Conservation (phyloP, 2,329 filamentous ascomycete genomes). For the Albophoma yamanashiensis region DNA sequence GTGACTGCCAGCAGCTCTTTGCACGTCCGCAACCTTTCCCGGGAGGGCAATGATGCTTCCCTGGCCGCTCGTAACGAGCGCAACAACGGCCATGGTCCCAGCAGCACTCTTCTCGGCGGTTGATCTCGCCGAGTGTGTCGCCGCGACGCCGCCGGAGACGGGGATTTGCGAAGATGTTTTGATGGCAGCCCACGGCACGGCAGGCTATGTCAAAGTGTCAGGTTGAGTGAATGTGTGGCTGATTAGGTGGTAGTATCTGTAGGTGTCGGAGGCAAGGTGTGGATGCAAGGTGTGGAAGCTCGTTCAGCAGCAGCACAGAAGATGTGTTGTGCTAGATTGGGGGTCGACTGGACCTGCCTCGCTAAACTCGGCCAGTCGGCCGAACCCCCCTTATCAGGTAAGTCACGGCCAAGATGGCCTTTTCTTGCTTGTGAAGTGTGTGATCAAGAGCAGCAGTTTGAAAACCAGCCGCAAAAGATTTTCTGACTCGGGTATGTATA, state of each 20-base stretch:
- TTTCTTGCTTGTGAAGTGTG: no score
- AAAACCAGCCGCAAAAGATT: not conserved
- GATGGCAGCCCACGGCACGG: slow-evolving; percentile 4
- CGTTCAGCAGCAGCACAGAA: not conserved
- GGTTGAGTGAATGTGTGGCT: not conserved
- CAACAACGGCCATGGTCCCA: slow-evolving; percentile 7
- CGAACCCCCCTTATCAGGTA: not conserved
- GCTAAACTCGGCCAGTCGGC: not conserved
- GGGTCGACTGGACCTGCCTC: not conserved
- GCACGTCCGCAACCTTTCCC: slow-evolving; percentile 4
- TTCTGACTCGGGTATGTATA: not conserved
- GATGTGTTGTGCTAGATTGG: not conserved
- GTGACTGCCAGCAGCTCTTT: slow-evolving; percentile 4
- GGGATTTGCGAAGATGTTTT: slow-evolving; percentile 18
- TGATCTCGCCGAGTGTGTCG: slow-evolving; percentile 6
- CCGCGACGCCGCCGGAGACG: slow-evolving; percentile 14
- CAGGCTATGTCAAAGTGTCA: not conserved
- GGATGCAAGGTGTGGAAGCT: not conserved
- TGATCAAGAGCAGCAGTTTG: no score
- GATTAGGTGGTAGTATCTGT: not conserved
- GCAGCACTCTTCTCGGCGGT: not conserved
- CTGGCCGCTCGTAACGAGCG: slow-evolving; percentile 7
- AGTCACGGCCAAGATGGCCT: not conserved
- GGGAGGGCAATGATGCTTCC: slow-evolving; percentile 6
- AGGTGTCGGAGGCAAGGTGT: not conserved